Evolutionary conservation across 2,329 filamentous ascomycete species (phyloP), one percentile per base, ranked within the genome.

Genomic region (Microsporum ferrugineum): DNA sequence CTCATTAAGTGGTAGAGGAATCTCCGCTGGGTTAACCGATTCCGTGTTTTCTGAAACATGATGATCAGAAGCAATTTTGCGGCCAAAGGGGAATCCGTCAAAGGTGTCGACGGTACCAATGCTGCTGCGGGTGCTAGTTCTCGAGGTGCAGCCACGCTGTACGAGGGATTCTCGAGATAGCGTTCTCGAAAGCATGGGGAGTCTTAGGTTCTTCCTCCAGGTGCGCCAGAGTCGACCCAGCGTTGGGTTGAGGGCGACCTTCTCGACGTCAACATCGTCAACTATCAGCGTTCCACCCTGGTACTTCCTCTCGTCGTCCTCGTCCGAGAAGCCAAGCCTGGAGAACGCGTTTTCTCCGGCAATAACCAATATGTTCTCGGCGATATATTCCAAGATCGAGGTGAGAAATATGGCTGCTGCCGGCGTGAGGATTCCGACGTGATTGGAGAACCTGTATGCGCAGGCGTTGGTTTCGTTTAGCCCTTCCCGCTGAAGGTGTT

Each of bases 321-420:
- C 59, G 45, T 81, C 80, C 68, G 86, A 78, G 65, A 89, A 84
- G 60, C 70, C 85, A 17, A 60, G 41, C 43, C 62, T 39, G n/a
- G 10, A 14, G 34, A 73, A 90, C 0, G 94, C 88, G 33, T 89
- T 90, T 70, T 95, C 88, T 12, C 89, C 89, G 14, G 91, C 89
- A 43, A 95, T 83, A n/a, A 91, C 83, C 63, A 99, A 78, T 5
- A 90, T 88, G 71, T 95, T 88, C 74, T 99, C 94, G 36, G 89
- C 92, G 74, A 99, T 85, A 70, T 91, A 94, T 74, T 99, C 94
- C 47, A 99, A 79, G 63, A 99, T 89, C 0, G 92, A 95, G 0
- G 94, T 96, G 55, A 99, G 78, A 75, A 97, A 99, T 65, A 99
- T 97, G 62, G 94, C 91, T 12, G 95, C 89, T 0, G 91, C 88